Evolutionary conservation across 208 protist species (phyloP), one percentile per base, ranked within the genome.

Genomic region (Tetramitus jugosus): DNA sequence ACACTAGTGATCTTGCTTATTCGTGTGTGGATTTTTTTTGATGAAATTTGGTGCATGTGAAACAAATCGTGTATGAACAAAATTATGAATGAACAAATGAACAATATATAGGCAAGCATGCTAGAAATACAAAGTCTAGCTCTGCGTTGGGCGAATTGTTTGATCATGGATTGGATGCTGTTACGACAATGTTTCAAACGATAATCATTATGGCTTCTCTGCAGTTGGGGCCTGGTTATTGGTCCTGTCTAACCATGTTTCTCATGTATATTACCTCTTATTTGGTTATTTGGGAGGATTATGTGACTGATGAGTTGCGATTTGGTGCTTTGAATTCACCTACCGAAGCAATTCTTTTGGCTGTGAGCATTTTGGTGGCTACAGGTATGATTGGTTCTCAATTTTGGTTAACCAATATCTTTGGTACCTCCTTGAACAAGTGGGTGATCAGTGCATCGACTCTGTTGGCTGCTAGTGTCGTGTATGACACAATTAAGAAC

Each of bases 121-220:
- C 62, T 43, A 0, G 62, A 10, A 69, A 69, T 43, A 69, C 62
- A 42, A 69, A 69, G 26, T 29, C 20, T 69, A 69, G 62, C 33
- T 37, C 26, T 69, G 62, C 62, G 23, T 45, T 69, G 10, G 62
- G 62, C 6, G 62, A 69, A 69, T 43, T 69, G 23, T 69, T 69
- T 69, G 62, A 69, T 69, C 62, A 69, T 69, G 62, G 62, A 45
- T 45, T 69, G 33, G 62, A 69, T 43, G 62, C 62, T 43, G 4
- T 69, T 2, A 69, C 31, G 6, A 29, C 26, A 39, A 37, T 37
- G 20, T 39, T 69, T 45, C 62, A 69, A 69, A 37, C 26, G 23
- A 31, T 43, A 23, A 45, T 39, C 13, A 13, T 69, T 69, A 17
- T 39, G 6, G 43, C 20, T 43, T 7, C 62, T 42, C 26, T 39